phyloP scores from a whole-genome alignment of 306 rosid genomes.

The Prosopis cineraria region DNA sequence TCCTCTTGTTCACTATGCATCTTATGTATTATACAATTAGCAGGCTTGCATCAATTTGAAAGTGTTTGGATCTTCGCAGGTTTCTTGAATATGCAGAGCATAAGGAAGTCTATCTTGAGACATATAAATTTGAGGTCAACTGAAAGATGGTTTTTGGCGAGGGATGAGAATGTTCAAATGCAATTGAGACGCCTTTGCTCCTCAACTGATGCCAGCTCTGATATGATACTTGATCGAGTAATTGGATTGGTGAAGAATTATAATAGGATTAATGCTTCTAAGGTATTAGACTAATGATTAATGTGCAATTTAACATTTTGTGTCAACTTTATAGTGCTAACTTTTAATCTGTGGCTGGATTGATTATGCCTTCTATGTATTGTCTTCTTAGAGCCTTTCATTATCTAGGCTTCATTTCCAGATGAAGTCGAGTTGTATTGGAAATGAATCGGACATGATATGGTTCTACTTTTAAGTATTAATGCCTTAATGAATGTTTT shows the following conservation, averaged over 20 bases:
- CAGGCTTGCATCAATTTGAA: not conserved
- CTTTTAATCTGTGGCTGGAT: not conserved
- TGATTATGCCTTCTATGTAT: not conserved
- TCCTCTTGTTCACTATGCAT: not conserved
- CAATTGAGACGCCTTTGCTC: conserved; percentile 45
- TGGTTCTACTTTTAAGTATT: not conserved
- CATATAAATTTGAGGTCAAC: conserved; percentile 53
- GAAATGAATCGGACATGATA: not conserved
- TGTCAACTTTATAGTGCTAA: not conserved
- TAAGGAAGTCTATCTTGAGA: conserved; percentile 59
- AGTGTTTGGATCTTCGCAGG: conserved; percentile 30
- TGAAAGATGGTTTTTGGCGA: conserved; percentile 36
- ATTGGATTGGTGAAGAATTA: conserved; percentile 66
- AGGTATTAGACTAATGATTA: conserved; percentile 45
- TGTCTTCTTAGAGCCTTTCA: not conserved
- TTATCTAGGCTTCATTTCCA: not conserved
- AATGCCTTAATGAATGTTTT: not conserved
- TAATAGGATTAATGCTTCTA: conserved; percentile 57
- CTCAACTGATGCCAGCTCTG: conserved; percentile 42
- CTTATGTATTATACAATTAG: not conserved
- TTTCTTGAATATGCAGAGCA: conserved; percentile 57
- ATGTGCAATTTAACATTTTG: conserved; percentile 16
- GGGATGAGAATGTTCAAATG: conserved; percentile 37
- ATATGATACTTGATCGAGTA: conserved; percentile 55
- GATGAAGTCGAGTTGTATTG: not conserved